phyloP scores from a whole-genome alignment of 495 filamentous ascomycete species.

The Aspergillus panamensis region DNA sequence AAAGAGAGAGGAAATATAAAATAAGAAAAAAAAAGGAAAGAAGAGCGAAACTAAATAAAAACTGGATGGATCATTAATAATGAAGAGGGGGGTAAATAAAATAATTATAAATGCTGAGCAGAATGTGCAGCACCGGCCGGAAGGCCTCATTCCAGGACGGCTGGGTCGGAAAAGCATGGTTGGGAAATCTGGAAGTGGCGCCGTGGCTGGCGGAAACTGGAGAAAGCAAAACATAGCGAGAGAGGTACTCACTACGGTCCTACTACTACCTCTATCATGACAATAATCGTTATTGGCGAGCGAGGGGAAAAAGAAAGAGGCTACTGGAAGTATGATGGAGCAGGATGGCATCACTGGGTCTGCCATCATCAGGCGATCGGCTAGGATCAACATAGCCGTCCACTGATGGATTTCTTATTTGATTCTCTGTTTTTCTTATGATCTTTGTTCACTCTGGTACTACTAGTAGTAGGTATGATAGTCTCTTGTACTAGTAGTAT shows the following conservation, averaged over 20 bases:
- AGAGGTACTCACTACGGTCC: not conserved
- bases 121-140: not conserved
- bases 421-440: not conserved
- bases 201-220: constrained; percentile 13
- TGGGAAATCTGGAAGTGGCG: constrained; percentile 12
- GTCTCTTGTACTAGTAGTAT: not conserved
- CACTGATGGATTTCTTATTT: not conserved
- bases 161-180: constrained; percentile 20
- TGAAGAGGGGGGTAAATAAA: not conserved
- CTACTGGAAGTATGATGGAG: constrained; percentile 9
- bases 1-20: not conserved
- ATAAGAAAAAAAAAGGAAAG: not conserved
- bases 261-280: not conserved
- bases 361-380: constrained; percentile 9
- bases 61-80: not conserved
- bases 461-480: too few relatives aligned
- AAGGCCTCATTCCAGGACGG: constrained; percentile 12
- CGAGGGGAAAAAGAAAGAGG: constrained; percentile 8
- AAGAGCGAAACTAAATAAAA: not conserved
- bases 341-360: constrained; percentile 12
- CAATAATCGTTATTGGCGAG: not conserved
- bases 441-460: too few relatives aligned
- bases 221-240: constrained; percentile 3
- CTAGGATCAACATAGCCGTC: not conserved
- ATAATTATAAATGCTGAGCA: not conserved